A percentile compares a stretch with the other conserved stretches of the same genome.
These are phyloP conservation scores for Cymbidium sinense DNA, from an alignment of 106 monocot genomes.

Conservation along the genomic window DNA sequence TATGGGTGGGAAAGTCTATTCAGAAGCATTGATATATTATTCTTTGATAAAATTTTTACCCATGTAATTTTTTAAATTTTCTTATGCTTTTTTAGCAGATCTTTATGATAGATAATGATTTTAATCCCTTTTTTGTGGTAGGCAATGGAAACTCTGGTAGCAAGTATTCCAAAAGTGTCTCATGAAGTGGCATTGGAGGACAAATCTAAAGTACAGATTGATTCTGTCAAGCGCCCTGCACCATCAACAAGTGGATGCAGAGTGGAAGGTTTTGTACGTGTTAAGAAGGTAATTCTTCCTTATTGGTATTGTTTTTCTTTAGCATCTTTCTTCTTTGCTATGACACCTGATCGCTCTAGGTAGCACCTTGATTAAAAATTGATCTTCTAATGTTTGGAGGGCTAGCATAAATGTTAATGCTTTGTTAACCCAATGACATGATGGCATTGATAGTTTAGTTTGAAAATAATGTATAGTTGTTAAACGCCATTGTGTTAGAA, in stretches of 20 bases:
- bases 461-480: background rate
- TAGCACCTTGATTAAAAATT: background rate
- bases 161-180: constrained; percentile 49
- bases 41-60: background rate
- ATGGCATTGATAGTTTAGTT: background rate
- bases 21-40: background rate
- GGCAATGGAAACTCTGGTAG: constrained; percentile 89
- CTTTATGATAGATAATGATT: background rate
- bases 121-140: constrained; percentile 12
- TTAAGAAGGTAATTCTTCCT: constrained; percentile 64
- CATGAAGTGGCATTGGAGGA: constrained; percentile 56
- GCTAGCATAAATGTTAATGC: background rate
- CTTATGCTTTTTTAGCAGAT: background rate
- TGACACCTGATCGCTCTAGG: background rate
- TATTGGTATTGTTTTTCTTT: background rate
- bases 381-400: background rate
- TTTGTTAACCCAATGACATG: background rate
- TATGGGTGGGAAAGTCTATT: constrained; percentile 46
- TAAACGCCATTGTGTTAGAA: background rate
- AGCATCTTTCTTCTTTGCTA: background rate
- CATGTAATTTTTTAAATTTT: background rate
- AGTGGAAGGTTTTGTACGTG: constrained; percentile 95
- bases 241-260: constrained; percentile 86
- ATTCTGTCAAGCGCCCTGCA: constrained; percentile 75
- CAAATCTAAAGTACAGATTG: constrained; percentile 44